Evolutionary conservation across 495 filamentous ascomycete genomes (phyloP).

Genomic region (Rusavskia elegans): DNA sequence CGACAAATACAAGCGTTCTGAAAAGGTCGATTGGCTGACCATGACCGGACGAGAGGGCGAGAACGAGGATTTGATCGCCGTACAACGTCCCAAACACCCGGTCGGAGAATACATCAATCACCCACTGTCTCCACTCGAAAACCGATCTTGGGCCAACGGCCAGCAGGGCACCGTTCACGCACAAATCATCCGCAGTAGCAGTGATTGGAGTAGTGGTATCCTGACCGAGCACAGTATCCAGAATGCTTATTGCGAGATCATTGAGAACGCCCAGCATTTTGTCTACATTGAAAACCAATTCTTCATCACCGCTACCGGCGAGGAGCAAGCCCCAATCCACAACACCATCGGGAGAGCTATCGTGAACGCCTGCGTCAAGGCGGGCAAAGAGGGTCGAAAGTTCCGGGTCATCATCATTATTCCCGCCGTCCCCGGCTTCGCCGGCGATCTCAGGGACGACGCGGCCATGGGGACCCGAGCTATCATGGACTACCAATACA

Average conservation of each 20-base stretch:
- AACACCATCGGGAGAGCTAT: slow-evolving; percentile 80
- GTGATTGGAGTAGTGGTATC: slow-evolving; percentile 93
- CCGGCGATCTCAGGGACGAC: slow-evolving; percentile 70
- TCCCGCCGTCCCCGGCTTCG: slow-evolving; percentile 84
- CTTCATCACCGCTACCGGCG: slow-evolving; percentile 87
- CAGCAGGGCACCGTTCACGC: slow-evolving; percentile 59
- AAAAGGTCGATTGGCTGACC: slow-evolving; percentile 64
- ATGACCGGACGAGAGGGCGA: slow-evolving; percentile 65
- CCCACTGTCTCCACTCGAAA: slow-evolving; percentile 46
- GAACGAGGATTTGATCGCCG: slow-evolving; percentile 69
- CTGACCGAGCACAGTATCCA: slow-evolving; percentile 80
- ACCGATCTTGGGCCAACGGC: slow-evolving; percentile 29
- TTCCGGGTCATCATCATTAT: slow-evolving; percentile 85
- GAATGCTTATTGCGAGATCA: slow-evolving; percentile 77
- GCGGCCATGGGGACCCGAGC: slow-evolving; percentile 75
- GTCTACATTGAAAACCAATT: slow-evolving; percentile 98
- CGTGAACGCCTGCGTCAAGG: slow-evolving; percentile 72
- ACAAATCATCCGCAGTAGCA: slow-evolving; percentile 72
- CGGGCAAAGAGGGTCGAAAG: slow-evolving; percentile 70
- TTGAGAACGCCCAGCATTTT: slow-evolving; percentile 70
- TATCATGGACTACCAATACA: slow-evolving; percentile 99
- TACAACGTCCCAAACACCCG: slow-evolving; percentile 72
- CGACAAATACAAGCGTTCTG: slow-evolving; percentile 88
- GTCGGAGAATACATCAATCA: slow-evolving; percentile 78
- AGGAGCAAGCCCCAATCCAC: slow-evolving; percentile 67